A percentile compares a stretch with the other conserved stretches of the same genome.
Conservation (phyloP, 371 early-diverging fungal genomes). For the Mycotypha africana region DNA sequence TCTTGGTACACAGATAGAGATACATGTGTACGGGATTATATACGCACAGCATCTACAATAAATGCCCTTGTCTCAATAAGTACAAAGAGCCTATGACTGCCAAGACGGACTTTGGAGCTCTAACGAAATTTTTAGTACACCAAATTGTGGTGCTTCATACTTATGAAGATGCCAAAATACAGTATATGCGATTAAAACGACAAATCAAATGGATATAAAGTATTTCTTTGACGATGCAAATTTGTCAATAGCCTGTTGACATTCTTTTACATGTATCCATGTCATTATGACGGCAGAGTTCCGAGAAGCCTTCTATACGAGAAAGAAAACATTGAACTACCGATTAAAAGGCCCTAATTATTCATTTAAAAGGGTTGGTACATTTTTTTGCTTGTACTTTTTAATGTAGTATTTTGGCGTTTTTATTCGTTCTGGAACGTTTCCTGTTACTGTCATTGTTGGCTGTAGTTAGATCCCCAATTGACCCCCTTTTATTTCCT, state of each 20-base stretch:
- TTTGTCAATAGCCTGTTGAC: too few relatives aligned
- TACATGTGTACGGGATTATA: neutral
- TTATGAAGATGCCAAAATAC: too few relatives aligned
- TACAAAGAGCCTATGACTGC: too few relatives aligned
- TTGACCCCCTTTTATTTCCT: neutral
- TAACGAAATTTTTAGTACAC: too few relatives aligned
- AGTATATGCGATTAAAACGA: too few relatives aligned
- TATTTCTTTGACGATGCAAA: too few relatives aligned
- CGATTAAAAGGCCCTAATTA: neutral
- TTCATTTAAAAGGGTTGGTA: neutral
- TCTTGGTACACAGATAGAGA: conserved; percentile 13
- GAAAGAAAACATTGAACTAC: neutral
- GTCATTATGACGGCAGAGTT: too few relatives aligned
- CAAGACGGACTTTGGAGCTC: too few relatives aligned
- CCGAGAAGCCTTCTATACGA: too few relatives aligned
- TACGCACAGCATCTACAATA: conserved; percentile 12
- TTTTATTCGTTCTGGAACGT: neutral
- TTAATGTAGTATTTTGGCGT: neutral
- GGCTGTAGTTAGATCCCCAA: neutral
- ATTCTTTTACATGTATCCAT: too few relatives aligned
- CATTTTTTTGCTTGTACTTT: neutral
- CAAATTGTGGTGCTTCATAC: too few relatives aligned
- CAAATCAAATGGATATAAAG: too few relatives aligned
- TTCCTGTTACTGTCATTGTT: neutral
- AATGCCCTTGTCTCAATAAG: conserved; percentile 12